Evolutionary conservation across 2,329 filamentous ascomycete genomes (phyloP).

Genomic region (Claviceps sp.): DNA sequence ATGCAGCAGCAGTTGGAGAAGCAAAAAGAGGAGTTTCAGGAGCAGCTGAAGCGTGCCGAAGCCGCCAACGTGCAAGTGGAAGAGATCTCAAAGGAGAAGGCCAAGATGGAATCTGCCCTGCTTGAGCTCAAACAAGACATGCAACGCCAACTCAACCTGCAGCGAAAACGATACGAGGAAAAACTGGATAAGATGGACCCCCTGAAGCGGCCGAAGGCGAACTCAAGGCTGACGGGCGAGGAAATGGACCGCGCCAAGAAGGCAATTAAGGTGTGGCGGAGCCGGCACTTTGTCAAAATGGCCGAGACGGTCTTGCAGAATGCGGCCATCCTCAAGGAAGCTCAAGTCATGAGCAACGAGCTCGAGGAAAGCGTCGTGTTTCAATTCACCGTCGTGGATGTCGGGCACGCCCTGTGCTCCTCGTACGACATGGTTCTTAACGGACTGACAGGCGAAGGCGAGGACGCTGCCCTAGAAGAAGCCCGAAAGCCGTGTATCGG

Average conservation of each 20-base stretch:
- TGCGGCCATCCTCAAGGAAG: constrained; percentile 80
- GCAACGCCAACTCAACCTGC: constrained; percentile 69
- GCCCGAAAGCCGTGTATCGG: constrained; percentile 82
- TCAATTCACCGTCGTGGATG: constrained; percentile 84
- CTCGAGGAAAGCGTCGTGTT: constrained; percentile 88
- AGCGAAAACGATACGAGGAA: constrained; percentile 73
- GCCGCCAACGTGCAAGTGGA: constrained; percentile 66
- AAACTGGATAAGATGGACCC: constrained; percentile 67
- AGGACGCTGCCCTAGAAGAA: constrained; percentile 67
- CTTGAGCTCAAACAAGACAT: constrained; percentile 73
- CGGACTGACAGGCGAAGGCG: constrained; percentile 72
- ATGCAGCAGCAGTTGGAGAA: constrained; percentile 73
- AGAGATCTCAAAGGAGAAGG: constrained; percentile 71
- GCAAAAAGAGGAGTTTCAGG: constrained; percentile 71
- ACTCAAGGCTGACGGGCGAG: constrained; percentile 52
- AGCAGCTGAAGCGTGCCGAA: constrained; percentile 63
- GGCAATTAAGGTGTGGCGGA: constrained; percentile 62
- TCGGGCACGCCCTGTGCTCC: constrained; percentile 77
- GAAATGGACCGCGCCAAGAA: constrained; percentile 59
- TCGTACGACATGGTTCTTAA: constrained; percentile 96
- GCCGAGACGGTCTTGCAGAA: constrained; percentile 83
- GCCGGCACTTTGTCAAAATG: constrained; percentile 83
- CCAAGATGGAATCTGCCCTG: constrained; percentile 71
- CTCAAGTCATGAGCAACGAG: constrained; percentile 94
- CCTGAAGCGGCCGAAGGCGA: constrained; percentile 45